These are phyloP conservation scores for Fusarium proliferatum DNA, from an alignment of 2,329 filamentous ascomycete genomes.

Conservation along the genomic window DNA sequence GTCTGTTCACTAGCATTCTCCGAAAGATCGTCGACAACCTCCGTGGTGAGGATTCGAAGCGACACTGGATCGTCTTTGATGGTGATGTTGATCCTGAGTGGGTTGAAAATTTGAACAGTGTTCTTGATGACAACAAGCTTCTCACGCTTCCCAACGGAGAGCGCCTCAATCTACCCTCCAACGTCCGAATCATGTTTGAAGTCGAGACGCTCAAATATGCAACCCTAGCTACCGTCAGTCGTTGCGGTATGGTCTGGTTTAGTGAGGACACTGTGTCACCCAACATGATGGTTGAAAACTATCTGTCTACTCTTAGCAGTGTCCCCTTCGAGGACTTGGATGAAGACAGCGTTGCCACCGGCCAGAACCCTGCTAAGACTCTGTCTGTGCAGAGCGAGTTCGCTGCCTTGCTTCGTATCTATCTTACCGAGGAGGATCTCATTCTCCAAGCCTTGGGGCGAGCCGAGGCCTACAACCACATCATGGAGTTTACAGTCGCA, in stretches of 20 bases:
- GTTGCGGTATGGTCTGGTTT: constrained; percentile 99
- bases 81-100: constrained; percentile 99
- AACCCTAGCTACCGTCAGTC: constrained; percentile 97
- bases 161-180: constrained; percentile 90
- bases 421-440: constrained; percentile 83
- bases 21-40: constrained; percentile 99
- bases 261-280: constrained; percentile 96
- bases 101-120: constrained; percentile 99
- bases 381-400: constrained; percentile 82
- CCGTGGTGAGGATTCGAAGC: constrained; percentile 94
- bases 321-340: constrained; percentile 95
- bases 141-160: constrained; percentile 97
- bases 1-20: constrained; percentile 96
- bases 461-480: constrained; percentile 86
- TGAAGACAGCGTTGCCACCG: constrained; percentile 84
- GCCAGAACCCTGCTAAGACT: constrained; percentile 80
- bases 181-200: constrained; percentile 99
- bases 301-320: constrained; percentile 83
- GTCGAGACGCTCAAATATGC: constrained; percentile 98
- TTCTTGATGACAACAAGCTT: constrained; percentile 98
- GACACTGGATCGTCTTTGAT: constrained; percentile 99
- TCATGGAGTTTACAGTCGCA: constrained; percentile 97
- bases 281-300: constrained; percentile 91
- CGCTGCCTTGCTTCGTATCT: constrained; percentile 80
- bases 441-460: constrained; percentile 80